Percentiles rank a stretch among this genome's conserved stretches.
Conservation (phyloP, 2,329 filamentous ascomycete species). For the Beauveria australis region DNA sequence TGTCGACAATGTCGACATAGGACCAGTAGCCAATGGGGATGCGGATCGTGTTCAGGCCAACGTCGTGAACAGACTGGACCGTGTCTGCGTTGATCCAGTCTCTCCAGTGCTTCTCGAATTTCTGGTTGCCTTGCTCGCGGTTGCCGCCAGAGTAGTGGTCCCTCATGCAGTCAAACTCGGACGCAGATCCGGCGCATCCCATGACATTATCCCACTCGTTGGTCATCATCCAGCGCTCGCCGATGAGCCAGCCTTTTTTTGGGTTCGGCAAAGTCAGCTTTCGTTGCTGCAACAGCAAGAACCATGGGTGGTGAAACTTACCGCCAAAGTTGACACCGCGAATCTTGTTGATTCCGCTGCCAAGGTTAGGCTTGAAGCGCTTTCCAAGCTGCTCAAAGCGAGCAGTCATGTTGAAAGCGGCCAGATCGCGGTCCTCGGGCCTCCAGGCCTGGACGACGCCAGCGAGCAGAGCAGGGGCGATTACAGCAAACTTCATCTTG, state of each 20-base stretch:
- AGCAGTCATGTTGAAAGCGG: constrained; percentile 24
- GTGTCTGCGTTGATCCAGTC: constrained; percentile 18
- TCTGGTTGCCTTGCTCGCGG: constrained; percentile 32
- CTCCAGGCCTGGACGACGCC: constrained; percentile 20
- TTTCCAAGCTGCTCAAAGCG: constrained; percentile 25
- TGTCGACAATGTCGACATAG: constrained; percentile 37
- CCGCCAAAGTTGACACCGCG: constrained; percentile 47
- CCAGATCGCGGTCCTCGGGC: constrained; percentile 23
- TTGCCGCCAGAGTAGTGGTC: constrained; percentile 17
- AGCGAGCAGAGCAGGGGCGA: constrained; percentile 18
- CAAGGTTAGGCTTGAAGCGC: constrained; percentile 21
- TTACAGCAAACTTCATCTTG: constrained; percentile 19
- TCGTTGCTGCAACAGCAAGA: no score
- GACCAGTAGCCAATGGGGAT: constrained; percentile 49
- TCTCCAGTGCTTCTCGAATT: constrained; percentile 40
- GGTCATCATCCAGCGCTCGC: constrained; percentile 44
- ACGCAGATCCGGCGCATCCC: constrained; percentile 33
- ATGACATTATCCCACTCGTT: constrained; percentile 35
- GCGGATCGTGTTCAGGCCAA: constrained; percentile 44
- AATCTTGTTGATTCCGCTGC: constrained; percentile 28
- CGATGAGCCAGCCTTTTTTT: constrained; percentile 26
- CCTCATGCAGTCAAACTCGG: constrained; percentile 46
- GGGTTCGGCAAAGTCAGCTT: not conserved
- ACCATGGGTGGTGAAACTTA: constrained; percentile 12
- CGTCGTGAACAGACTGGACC: constrained; percentile 33